Evolutionary conservation across 352 stramenopile species (phyloP).

Genomic region (Globisporangium parvum): DNA sequence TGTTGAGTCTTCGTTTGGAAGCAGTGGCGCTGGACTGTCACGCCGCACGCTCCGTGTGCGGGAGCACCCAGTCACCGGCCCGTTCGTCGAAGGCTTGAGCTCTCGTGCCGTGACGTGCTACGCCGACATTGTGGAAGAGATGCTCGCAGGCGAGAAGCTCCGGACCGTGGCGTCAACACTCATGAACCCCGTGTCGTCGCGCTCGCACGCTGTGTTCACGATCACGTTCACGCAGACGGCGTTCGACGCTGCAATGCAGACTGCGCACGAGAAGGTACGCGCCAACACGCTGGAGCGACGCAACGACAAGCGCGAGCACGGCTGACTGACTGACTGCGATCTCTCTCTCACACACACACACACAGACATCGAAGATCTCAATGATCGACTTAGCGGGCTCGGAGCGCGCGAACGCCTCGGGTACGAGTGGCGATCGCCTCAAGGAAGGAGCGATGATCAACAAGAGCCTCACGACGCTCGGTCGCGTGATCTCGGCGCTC

Average conservation of each 20-base stretch:
- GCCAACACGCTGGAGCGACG: neutral
- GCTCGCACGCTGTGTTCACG: conserved; percentile 96
- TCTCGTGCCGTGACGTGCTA: conserved; percentile 66
- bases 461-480: conserved; percentile 87
- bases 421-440: conserved; percentile 80
- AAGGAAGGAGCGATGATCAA: conserved; percentile 93
- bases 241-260: conserved; percentile 52
- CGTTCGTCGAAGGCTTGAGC: conserved; percentile 81
- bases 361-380: too few species aligned
- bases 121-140: conserved; percentile 71
- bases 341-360: too few species aligned
- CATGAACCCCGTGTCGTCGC: conserved; percentile 95
- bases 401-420: conserved; percentile 72
- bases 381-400: conserved; percentile 84
- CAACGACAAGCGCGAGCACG: neutral
- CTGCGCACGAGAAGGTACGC: conserved; percentile 55
- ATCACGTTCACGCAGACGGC: conserved; percentile 88
- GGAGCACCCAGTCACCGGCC: conserved; percentile 76
- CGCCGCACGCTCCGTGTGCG: conserved; percentile 55
- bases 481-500: conserved; percentile 81
- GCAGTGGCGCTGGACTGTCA: neutral
- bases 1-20: neutral
- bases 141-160: conserved; percentile 91
- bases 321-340: too few species aligned
- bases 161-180: conserved; percentile 92